Base-by-base conservation (phyloP, 768 basidiomycete species). In the Trametes maxima region DNA sequence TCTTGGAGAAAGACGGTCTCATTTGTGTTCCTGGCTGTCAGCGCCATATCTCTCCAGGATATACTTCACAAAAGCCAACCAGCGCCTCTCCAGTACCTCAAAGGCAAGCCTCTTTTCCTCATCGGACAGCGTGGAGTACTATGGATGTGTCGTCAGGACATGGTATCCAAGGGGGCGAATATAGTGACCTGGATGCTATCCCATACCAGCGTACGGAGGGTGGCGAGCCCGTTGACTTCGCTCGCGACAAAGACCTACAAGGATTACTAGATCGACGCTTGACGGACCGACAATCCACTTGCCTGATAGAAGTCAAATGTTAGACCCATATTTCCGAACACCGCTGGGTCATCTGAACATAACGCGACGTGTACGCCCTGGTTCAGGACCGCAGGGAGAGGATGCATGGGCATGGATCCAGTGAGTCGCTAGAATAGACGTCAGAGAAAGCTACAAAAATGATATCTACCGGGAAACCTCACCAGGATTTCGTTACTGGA, bases 231-330 rank as follows among this genome's bases (percentile, higher is more conserved):
- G 6, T 54, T 61, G 5, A 65, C 64, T 37, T 65, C 59, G 46
- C 64, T 65, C 17, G 64, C 64, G 14, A 65, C 59, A 24, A 65
- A 56, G 17, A 65, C 64, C 63, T 64, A 35, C 14, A 21, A 24
- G 14, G 21, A 22, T 43, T 10, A 3, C 12, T 16, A n/a, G 16
- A 33, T 16, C 33, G 14, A 37, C 19, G n/a, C 11, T n/a, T 24
- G n/a, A 3, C 50, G 12, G 21, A 10, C 17, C 22, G 52, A 84
- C 85, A 46, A 12, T 37, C 10, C 5, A 21, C 69, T 60, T 64
- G 85, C 89, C 77, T 91, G 90, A 71, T 81, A 92, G 70, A 85
- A 91, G 72, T 92, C 90, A 69, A 82, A 92, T 0, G 87, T 85
- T 3, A 92, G 76, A 0, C 89, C 89, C 82, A 87, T 85, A 64